Evolutionary conservation across 495 filamentous ascomycete genomes (phyloP).

Genomic region (Talaromyces thailandensis): DNA sequence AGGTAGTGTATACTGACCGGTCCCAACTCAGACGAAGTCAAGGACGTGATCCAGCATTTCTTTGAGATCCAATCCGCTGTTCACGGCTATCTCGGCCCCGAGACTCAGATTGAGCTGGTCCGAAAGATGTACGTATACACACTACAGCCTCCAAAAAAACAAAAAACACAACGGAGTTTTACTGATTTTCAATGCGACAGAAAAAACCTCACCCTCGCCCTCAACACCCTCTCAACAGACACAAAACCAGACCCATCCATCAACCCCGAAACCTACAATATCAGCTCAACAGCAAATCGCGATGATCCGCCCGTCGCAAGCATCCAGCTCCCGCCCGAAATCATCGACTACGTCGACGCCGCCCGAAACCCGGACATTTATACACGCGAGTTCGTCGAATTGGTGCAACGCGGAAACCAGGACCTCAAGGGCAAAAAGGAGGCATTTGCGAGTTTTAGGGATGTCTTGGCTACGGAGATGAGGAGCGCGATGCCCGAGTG

Average conservation of each 20-base stretch:
- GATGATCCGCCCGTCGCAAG: slow-evolving; percentile 36
- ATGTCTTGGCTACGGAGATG: slow-evolving; percentile 78
- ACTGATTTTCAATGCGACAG: slow-evolving; percentile 13
- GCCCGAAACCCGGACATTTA: slow-evolving; percentile 97
- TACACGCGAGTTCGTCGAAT: slow-evolving; percentile 93
- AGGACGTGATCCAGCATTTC: slow-evolving; percentile 70
- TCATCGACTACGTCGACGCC: slow-evolving; percentile 87
- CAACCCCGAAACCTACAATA: slow-evolving; percentile 25
- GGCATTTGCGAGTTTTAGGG: slow-evolving; percentile 72
- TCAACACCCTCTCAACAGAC: slow-evolving; percentile 31
- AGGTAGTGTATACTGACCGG: no score
- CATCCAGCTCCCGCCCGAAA: slow-evolving; percentile 68
- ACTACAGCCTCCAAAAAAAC: no score
- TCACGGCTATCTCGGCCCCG: slow-evolving; percentile 59
- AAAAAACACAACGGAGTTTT: not conserved
- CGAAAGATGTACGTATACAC: slow-evolving; percentile 46
- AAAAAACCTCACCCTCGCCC: slow-evolving; percentile 34
- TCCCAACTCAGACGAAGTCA: slow-evolving; percentile 41
- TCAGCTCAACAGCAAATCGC: slow-evolving; percentile 25
- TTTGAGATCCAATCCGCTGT: slow-evolving; percentile 71
- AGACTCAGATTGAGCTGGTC: slow-evolving; percentile 51
- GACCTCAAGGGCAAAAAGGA: slow-evolving; percentile 71
- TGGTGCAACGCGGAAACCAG: slow-evolving; percentile 76
- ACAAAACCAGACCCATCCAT: slow-evolving; percentile 23
- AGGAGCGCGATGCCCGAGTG: slow-evolving; percentile 68